Evolutionary conservation across 148 eudicot genomes (phyloP), one percentile per base, ranked within the genome.

Genomic region (Pharnaceum exiguum): DNA sequence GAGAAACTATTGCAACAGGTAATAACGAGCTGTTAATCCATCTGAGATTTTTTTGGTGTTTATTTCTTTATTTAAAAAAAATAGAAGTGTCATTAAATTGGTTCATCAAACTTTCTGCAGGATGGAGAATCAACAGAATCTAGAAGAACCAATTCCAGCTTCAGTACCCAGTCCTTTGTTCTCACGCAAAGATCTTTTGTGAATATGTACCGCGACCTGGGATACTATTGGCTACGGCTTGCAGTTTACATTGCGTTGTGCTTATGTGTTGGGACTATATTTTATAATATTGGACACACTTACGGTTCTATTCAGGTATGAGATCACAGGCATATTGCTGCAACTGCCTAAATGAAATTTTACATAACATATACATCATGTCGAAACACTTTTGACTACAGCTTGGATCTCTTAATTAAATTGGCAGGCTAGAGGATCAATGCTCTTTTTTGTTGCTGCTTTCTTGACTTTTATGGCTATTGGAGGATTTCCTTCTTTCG

Each of bases 401-500:
- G n/a, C n/a, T n/a, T n/a, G n/a, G n/a, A n/a, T n/a, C n/a, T n/a
- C n/a, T n/a, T n/a, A n/a, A n/a, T n/a, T n/a, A n/a, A n/a, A n/a
- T n/a, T n/a, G n/a, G n/a, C 73, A 82, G 84, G 83, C 79, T 59
- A 79, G 81, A 65, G 75, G 73, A 4, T 33, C 77, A 3, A 31
- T 84, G 74, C 70, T 81, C n/a, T 42, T 70, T 63, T 81, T 72
- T 44, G 66, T 81, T 0, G 65, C 63, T 21, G 26, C 72, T 2
- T 79, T 75, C 66, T 30, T 87, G 40, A 76, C 90, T 5, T 81
- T 87, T 51, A 83, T 84, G 95, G 53, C 95, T 2, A 80, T 87
- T 13, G 85, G 95, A 29, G 95, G 90, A 22, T 87, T 87, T 52
- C 90, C 90, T 50, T 87, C 95, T 36, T 74, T 69, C 53, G 65